phyloP scores from a whole-genome alignment of 305 asterid species.

The Lippia alba region DNA sequence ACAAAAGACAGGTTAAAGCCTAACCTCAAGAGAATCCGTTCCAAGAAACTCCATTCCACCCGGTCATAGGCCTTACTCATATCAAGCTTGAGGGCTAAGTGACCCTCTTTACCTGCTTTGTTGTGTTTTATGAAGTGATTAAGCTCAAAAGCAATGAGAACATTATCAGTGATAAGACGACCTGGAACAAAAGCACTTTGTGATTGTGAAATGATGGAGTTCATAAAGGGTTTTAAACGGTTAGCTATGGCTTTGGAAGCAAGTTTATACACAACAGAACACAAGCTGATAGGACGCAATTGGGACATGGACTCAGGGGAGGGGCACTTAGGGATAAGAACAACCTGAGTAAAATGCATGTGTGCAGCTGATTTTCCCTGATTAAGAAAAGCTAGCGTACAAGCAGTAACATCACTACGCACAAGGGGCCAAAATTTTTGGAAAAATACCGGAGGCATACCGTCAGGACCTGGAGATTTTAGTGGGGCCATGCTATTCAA shows the following conservation, averaged over 20 bases:
- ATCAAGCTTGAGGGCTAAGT: background rate
- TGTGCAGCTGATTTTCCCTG: background rate
- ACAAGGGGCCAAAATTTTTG: background rate
- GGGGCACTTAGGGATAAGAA: background rate
- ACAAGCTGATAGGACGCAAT: background rate
- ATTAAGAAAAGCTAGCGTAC: background rate
- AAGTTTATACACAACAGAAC: background rate
- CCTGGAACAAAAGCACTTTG: background rate
- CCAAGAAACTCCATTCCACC: background rate
- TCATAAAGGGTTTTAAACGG: background rate
- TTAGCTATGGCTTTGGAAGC: background rate
- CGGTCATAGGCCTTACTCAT: background rate
- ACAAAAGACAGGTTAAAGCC: background rate
- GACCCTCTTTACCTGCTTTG: background rate
- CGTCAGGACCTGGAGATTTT: background rate
- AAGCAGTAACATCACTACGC: background rate
- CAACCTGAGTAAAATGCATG: background rate
- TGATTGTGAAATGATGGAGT: background rate
- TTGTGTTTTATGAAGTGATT: background rate
- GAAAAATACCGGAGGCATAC: background rate
- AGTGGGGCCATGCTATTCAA: background rate
- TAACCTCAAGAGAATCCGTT: background rate
- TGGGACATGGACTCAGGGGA: background rate
- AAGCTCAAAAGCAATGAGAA: background rate
- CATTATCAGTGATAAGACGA: background rate